Evolutionary conservation across 805 yeast species (phyloP).

Genomic region (Wickerhamomyces alni): DNA sequence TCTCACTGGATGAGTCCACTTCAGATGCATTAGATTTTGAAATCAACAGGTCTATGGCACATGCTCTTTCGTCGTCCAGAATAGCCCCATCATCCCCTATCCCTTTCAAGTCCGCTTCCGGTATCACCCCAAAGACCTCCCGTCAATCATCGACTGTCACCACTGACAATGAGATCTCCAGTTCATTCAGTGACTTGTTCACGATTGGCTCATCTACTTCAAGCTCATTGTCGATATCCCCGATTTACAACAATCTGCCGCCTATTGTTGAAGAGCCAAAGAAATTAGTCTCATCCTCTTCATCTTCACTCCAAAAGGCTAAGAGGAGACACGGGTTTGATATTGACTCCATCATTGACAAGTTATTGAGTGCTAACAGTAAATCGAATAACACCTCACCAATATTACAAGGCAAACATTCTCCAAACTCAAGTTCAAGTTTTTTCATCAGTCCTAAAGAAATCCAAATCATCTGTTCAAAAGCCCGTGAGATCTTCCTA

Average conservation of each 20-base stretch:
- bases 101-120: neutral
- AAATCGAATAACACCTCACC: constrained; percentile 13
- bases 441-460: constrained; percentile 36
- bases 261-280: constrained; percentile 20
- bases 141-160: constrained; percentile 1
- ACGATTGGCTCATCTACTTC: constrained; percentile 18
- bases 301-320: neutral
- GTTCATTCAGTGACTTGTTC: constrained; percentile 24
- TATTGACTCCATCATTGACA: constrained; percentile 58
- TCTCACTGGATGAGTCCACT: constrained; percentile 6
- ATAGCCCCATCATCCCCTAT: neutral
- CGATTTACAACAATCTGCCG: constrained; percentile 16
- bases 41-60: constrained; percentile 28
- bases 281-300: neutral
- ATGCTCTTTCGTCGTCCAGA: constrained; percentile 20
- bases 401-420: constrained; percentile 8
- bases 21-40: constrained; percentile 24
- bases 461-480: constrained; percentile 76
- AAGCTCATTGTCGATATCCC: constrained; percentile 20
- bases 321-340: constrained; percentile 29
- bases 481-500: constrained; percentile 82
- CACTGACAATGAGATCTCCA: constrained; percentile 14
- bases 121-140: neutral
- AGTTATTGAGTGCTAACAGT: constrained; percentile 34
- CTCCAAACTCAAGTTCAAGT: constrained; percentile 13